Conservation (phyloP, 169 alveolate genomes). For the Cytauxzoon felis region DNA sequence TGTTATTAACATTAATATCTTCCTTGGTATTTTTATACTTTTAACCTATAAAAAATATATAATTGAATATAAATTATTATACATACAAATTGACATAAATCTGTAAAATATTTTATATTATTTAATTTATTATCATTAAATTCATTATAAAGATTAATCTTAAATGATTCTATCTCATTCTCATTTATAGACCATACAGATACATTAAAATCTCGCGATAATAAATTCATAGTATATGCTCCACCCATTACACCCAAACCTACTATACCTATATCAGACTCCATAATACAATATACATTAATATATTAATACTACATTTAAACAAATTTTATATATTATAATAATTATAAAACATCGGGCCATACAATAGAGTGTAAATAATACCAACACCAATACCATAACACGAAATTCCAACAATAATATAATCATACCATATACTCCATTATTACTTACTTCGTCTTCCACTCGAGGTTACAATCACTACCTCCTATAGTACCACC, state of each 20-base stretch:
- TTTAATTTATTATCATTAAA: too few relatives aligned
- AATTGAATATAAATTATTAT: neutral
- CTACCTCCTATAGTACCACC: too few relatives aligned
- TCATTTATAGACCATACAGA: slow-evolving; percentile 65
- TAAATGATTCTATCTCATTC: slow-evolving; percentile 16
- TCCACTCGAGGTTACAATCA: too few relatives aligned
- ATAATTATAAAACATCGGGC: too few relatives aligned
- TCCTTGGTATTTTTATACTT: slow-evolving; percentile 68
- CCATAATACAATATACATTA: slow-evolving; percentile 25
- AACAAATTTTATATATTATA: too few relatives aligned
- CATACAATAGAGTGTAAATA: too few relatives aligned
- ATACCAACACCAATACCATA: too few relatives aligned
- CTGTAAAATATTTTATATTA: neutral
- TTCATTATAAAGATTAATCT: slow-evolving; percentile 4
- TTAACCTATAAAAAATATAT: slow-evolving; percentile 37
- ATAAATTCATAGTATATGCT: slow-evolving; percentile 71
- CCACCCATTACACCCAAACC: slow-evolving; percentile 85
- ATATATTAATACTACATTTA: too few relatives aligned
- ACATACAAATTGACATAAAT: slow-evolving; percentile 64
- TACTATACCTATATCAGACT: slow-evolving; percentile 74
- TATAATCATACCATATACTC: too few relatives aligned
- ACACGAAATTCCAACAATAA: too few relatives aligned
- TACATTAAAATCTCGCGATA: slow-evolving; percentile 72
- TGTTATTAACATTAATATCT: slow-evolving; percentile 72
- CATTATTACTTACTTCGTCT: too few relatives aligned